Evolutionary conservation across 2,329 filamentous ascomycete genomes (phyloP), one percentile per base, ranked within the genome.

Genomic region (Botrytis medusae): DNA sequence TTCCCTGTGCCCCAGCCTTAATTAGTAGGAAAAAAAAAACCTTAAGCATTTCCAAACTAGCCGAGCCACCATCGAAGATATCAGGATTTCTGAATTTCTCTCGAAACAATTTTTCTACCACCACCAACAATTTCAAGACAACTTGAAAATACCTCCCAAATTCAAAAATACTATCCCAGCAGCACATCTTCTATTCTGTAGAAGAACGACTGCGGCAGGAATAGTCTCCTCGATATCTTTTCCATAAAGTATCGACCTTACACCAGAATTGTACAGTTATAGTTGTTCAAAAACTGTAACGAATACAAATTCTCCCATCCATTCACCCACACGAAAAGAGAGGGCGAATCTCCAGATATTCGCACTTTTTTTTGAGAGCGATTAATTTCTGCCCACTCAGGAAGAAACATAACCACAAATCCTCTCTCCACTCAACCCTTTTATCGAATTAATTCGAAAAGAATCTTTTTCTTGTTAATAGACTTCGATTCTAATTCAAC

Each of bases 381-480:
- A 80, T 81, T 81, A 72, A 80, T 75, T 81, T 80, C 79, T 79
- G 76, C 77, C 74, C 77, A 76, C 76, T 77, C 77, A 71, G 72
- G 71, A 51, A 68, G 69, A 57, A 69, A 73, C 74, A 72, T 74
- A 59, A 34, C 57, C 59, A 42, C 44, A 71, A 65, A 69, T 70
- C 64, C 57, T 69, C 71, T 69, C 71, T 73, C 65, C 65, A 62
- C 71, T 73, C 59, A 62, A 48, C n/a, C 51, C 74, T 75, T 71
- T 67, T 48, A 70, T 25, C 46, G 25, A 65, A 64, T 72, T 67
- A 71, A 75, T 62, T 73, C 71, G n/a, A 46, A 37, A n/a, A 65
- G 18, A 34, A 12, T 62, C 32, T 44, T n/a, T 67, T 65, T 59
- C 65, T 65, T 42, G 32, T 63, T 32, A 37, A 51, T 48, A 46